These are phyloP conservation scores for Hyaloscypha variabilis DNA, from an alignment of 495 filamentous ascomycete genomes.

Conservation along the genomic window DNA sequence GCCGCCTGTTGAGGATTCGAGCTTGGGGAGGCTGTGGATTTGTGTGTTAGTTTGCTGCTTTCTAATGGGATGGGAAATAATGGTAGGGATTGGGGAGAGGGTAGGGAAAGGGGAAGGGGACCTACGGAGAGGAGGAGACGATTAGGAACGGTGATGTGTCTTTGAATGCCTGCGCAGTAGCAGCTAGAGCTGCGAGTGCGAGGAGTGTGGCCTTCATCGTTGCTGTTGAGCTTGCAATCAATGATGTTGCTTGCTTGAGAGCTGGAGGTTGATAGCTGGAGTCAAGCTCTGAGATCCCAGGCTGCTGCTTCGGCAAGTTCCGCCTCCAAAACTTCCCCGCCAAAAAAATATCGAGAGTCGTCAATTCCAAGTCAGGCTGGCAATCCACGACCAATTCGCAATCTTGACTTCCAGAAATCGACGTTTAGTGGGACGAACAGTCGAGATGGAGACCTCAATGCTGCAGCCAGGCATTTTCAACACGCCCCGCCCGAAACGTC, in stretches of 20 bases:
- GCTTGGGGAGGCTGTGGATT: background rate
- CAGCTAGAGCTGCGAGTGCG: slow-evolving; percentile 61
- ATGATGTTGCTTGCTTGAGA: background rate
- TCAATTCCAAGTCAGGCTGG: background rate
- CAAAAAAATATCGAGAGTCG: slow-evolving; percentile 7
- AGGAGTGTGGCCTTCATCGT: slow-evolving; percentile 33
- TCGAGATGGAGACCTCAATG: slow-evolving; percentile 11
- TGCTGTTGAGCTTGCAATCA: slow-evolving; percentile 16
- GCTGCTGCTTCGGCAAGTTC: background rate
- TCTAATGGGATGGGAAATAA: background rate
- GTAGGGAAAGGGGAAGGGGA: slow-evolving; percentile 16
- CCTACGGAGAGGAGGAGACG: slow-evolving; percentile 78
- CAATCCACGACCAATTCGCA: background rate
- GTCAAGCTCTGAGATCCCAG: background rate
- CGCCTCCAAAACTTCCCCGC: slow-evolving; percentile 4
- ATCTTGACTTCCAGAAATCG: background rate
- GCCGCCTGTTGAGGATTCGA: background rate
- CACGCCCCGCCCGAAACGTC: slow-evolving; percentile 51
- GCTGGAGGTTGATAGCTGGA: background rate
- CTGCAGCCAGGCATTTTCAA: slow-evolving; percentile 42
- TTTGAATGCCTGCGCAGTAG: slow-evolving; percentile 68
- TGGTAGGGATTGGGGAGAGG: background rate
- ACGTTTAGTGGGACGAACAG: background rate
- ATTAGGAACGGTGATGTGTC: slow-evolving; percentile 88
- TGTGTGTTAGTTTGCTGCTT: background rate